Percentiles rank a stretch among this genome's conserved stretches.
Conservation (phyloP, 768 basidiomycete genomes). For the Boletus speciosus region DNA sequence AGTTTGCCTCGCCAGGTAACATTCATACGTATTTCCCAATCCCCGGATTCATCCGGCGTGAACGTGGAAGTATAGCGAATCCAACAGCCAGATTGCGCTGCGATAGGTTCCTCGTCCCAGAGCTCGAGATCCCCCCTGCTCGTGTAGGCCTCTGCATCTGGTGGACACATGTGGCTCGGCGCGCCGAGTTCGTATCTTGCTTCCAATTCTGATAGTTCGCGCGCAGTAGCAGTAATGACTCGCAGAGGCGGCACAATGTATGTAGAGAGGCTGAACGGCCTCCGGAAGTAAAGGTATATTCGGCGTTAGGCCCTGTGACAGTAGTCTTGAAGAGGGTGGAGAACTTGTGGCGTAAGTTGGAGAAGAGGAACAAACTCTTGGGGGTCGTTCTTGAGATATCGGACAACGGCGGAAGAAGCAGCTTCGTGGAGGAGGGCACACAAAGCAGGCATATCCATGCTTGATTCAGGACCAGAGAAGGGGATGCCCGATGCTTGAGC, state of each 20-base stretch:
- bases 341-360: neutral
- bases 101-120: neutral
- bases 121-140: neutral
- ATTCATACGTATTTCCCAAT: neutral
- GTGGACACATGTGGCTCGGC: neutral
- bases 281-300: no score
- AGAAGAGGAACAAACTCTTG: neutral
- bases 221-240: neutral
- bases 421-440: neutral
- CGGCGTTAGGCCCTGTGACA: neutral
- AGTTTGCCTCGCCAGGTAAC: neutral
- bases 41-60: neutral
- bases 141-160: neutral
- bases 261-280: neutral
- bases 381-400: neutral
- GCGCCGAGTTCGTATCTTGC: neutral
- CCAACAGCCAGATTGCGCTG: neutral
- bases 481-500: neutral
- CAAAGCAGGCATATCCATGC: neutral
- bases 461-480: neutral
- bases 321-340: neutral
- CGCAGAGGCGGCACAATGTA: neutral
- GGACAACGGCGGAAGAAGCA: neutral
- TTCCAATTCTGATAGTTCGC: neutral
- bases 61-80: neutral